Conservation (phyloP, 805 yeast genomes). For the baker's yeast (Saccharomyces cerevisiae) region DNA sequence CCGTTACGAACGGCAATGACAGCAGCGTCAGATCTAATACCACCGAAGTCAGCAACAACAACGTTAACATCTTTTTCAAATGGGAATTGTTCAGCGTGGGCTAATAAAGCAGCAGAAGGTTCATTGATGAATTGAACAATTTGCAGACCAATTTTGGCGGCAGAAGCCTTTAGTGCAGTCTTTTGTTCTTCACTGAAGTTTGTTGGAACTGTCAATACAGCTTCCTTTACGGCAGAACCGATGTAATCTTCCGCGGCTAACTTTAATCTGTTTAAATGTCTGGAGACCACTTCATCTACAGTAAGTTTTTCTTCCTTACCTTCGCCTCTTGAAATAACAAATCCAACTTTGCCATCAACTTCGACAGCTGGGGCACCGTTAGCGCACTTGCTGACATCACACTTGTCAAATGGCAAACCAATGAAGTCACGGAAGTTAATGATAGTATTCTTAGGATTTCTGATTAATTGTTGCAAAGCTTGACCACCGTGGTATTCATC, state of each 20-base stretch:
- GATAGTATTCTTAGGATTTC: constrained; percentile 83
- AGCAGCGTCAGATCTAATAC: constrained; percentile 91
- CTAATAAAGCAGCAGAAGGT: constrained; percentile 84
- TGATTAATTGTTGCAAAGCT: constrained; percentile 83
- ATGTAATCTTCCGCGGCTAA: constrained; percentile 88
- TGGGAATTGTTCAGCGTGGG: constrained; percentile 54
- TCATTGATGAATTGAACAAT: constrained; percentile 85
- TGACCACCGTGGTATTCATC: constrained; percentile 98
- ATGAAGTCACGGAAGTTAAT: constrained; percentile 89
- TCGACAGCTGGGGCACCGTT: constrained; percentile 36
- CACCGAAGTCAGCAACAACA: constrained; percentile 95
- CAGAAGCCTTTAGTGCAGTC: constrained; percentile 49
- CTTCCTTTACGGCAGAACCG: constrained; percentile 73
- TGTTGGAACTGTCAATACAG: constrained; percentile 85
- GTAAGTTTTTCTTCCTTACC: constrained; percentile 47
- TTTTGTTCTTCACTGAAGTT: constrained; percentile 72
- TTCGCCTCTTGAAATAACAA: constrained; percentile 44
- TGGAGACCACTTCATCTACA: constrained; percentile 69
- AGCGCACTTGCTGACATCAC: constrained; percentile 61
- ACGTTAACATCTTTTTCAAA: constrained; percentile 25
- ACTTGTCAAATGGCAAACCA: constrained; percentile 63
- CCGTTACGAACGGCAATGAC: constrained; percentile 92
- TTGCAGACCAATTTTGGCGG: constrained; percentile 64
- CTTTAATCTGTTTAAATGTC: constrained; percentile 77
- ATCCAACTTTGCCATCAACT: constrained; percentile 58